Conservation (phyloP, 2,329 filamentous ascomycete species). For the Ophiostoma populinum region DNA sequence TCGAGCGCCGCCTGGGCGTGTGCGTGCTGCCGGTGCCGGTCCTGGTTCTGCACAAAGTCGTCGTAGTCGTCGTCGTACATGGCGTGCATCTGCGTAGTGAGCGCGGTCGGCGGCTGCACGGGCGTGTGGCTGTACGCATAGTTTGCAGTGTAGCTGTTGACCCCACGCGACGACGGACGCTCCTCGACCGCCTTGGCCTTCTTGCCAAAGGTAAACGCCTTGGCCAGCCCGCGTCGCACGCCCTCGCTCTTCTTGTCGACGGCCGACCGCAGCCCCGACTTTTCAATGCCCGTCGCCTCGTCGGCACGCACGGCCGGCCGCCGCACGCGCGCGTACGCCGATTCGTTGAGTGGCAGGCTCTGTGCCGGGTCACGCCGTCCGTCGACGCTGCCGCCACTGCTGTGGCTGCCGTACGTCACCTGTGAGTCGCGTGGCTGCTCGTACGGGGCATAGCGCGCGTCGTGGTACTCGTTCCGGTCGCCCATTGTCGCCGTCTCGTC, state of each 20-base stretch:
- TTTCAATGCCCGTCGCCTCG: constrained; percentile 36
- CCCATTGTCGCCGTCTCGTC: constrained; percentile 23
- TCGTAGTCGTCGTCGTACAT: constrained; percentile 6
- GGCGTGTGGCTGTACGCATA: constrained; percentile 21
- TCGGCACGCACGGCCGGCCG: constrained; percentile 29
- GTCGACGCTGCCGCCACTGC: constrained; percentile 19
- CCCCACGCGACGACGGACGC: no score
- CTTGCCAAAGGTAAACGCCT: constrained; percentile 35
- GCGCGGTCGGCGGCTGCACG: constrained; percentile 16
- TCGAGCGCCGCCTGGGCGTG: constrained; percentile 8
- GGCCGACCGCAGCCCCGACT: constrained; percentile 32
- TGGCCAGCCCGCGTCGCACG: constrained; percentile 33
- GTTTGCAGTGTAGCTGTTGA: constrained; percentile 18
- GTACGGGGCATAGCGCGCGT: no score
- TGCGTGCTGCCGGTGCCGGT: constrained; percentile 5
- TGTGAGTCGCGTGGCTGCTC: no score
- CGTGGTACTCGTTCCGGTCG: constrained; percentile 22
- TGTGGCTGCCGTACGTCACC: constrained; percentile 18
- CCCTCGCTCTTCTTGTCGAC: constrained; percentile 39
- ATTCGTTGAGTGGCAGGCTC: constrained; percentile 22
- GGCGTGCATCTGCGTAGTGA: constrained; percentile 2
- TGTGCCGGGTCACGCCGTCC: constrained; percentile 16
- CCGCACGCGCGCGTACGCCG: constrained; percentile 25
- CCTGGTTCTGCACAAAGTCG: constrained; percentile 6
- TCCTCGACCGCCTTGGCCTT: constrained; percentile 20